These are phyloP conservation scores for Tremella fuciformis DNA, from an alignment of 768 basidiomycete species.

Conservation along the genomic window DNA sequence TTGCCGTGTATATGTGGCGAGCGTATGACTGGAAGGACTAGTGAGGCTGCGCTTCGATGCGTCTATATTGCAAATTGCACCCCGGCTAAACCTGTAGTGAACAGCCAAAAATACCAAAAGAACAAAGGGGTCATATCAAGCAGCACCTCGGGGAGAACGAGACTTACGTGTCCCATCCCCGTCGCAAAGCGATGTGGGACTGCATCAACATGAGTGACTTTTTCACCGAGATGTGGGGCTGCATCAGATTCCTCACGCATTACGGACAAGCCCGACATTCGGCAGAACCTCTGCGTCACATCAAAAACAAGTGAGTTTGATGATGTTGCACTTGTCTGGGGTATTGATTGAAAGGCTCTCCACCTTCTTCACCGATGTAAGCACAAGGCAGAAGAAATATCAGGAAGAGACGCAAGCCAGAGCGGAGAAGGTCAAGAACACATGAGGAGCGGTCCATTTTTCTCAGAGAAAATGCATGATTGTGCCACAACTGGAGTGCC, in stretches of 20 bases:
- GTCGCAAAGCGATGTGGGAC: neutral
- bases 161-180: neutral
- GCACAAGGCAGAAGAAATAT: too few species aligned
- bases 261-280: neutral
- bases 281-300: too few species aligned
- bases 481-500: too few species aligned
- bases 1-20: neutral
- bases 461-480: too few species aligned
- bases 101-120: neutral
- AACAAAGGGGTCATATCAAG: neutral
- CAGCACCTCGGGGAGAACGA: neutral
- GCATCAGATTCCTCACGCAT: neutral
- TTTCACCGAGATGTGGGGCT: slow-evolving; percentile 1
- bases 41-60: neutral
- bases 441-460: too few species aligned
- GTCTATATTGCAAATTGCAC: neutral
- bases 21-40: slow-evolving; percentile 1
- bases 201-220: slow-evolving; percentile 4
- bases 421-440: too few species aligned
- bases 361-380: too few species aligned
- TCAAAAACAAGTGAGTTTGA: too few species aligned
- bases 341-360: too few species aligned
- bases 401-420: too few species aligned
- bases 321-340: too few species aligned
- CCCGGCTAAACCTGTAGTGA: neutral